Conservation (phyloP, 1,139 yeast genomes). For the Diutina sp. region DNA sequence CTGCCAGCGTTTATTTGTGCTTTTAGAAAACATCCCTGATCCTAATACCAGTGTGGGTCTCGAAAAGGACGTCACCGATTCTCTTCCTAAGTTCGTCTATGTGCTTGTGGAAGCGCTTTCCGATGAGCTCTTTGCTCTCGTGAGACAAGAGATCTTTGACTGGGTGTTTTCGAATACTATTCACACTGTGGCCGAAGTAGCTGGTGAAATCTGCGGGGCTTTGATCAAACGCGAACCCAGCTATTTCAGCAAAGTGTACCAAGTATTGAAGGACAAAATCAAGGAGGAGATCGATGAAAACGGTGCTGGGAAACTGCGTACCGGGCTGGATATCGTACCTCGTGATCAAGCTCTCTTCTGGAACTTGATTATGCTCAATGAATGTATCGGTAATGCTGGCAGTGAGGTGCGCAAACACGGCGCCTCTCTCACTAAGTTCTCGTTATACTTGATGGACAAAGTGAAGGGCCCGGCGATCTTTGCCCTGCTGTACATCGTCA, state of each 20-base stretch:
- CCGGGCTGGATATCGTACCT: constrained; percentile 56
- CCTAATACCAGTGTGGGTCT: constrained; percentile 32
- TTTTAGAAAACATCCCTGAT: constrained; percentile 71
- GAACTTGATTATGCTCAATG: constrained; percentile 60
- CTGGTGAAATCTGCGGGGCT: constrained; percentile 60
- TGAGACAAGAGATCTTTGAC: constrained; percentile 39
- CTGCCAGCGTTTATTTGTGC: constrained; percentile 44
- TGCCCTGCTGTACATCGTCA: constrained; percentile 40
- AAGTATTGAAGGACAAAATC: constrained; percentile 38
- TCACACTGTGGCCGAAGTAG: constrained; percentile 54
- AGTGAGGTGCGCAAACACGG: constrained; percentile 24
- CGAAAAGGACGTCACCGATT: constrained; percentile 41
- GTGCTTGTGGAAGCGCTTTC: constrained; percentile 63
- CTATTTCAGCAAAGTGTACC: constrained; percentile 30
- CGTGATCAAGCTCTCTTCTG: constrained; percentile 71
- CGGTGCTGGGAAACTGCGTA: constrained; percentile 71
- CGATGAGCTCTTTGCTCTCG: constrained; percentile 40
- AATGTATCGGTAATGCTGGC: constrained; percentile 61
- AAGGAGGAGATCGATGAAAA: constrained; percentile 66
- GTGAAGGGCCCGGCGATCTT: constrained; percentile 53
- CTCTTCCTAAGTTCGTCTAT: constrained; percentile 52
- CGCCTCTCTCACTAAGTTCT: constrained; percentile 35
- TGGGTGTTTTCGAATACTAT: constrained; percentile 50
- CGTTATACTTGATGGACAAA: constrained; percentile 38
- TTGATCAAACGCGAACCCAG: constrained; percentile 51